Percentiles rank a stretch among this genome's conserved stretches.
phyloP scores from a whole-genome alignment of 1,284 basidiomycete species.

The Cryptococcus sp. region DNA sequence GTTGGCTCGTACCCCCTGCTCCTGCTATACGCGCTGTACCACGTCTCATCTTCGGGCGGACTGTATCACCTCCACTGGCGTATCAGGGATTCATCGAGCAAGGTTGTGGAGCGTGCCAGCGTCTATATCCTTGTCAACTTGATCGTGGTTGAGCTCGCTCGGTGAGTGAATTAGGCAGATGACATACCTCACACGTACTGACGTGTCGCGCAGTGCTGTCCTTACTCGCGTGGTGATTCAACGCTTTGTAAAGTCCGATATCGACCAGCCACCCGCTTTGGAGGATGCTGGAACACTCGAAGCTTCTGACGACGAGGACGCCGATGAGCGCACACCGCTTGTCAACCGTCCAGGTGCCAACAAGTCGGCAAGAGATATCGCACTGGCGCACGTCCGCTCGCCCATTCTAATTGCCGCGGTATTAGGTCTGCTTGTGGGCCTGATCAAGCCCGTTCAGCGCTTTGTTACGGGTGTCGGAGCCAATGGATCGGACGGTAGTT shows the following conservation, averaged over 20 bases:
- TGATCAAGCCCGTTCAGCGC: constrained; percentile 41
- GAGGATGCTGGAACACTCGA: too few species aligned
- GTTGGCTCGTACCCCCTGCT: constrained; percentile 44
- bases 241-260: too few species aligned
- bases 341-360: constrained; percentile 11
- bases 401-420: constrained; percentile 27
- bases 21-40: constrained; percentile 33
- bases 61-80: constrained; percentile 43
- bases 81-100: constrained; percentile 25
- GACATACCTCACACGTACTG: not conserved
- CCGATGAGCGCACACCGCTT: constrained; percentile 35
- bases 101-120: constrained; percentile 28
- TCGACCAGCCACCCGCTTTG: too few species aligned
- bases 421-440: constrained; percentile 37
- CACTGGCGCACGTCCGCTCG: constrained; percentile 6
- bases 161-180: constrained; percentile 31
- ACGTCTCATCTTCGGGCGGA: constrained; percentile 20
- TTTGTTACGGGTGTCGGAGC: constrained; percentile 24
- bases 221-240: constrained; percentile 3
- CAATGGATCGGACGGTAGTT: constrained; percentile 12
- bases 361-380: constrained; percentile 1
- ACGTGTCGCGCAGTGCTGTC: not conserved
- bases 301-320: constrained; percentile 23
- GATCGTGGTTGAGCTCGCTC: constrained; percentile 29
- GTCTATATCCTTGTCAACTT: constrained; percentile 42